Percentiles rank a stretch among this genome's conserved stretches.
phyloP scores from a whole-genome alignment of 176 grass and related monocot species.

The Oryza australiensis region DNA sequence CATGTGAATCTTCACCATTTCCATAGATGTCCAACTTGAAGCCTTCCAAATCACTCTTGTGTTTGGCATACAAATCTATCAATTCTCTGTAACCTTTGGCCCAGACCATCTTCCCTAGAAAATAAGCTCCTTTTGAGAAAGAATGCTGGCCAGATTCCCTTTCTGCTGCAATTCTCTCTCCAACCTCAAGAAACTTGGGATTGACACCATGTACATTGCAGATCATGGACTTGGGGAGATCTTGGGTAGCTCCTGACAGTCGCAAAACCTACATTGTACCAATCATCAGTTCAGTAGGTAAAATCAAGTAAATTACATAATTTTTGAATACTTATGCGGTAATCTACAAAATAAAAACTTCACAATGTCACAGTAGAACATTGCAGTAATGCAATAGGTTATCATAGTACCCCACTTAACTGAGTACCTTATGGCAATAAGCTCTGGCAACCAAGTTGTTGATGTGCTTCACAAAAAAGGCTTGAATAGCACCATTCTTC shows the following conservation, averaged over 20 bases:
- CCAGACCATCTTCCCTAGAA: slow-evolving; percentile 99
- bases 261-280: slow-evolving; percentile 61
- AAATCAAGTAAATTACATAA: neutral
- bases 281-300: slow-evolving; percentile 9
- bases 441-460: slow-evolving; percentile 81
- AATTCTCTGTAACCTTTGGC: slow-evolving; percentile 92
- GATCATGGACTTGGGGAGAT: slow-evolving; percentile 87
- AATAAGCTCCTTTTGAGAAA: slow-evolving; percentile 94
- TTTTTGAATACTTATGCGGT: neutral
- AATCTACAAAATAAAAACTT: neutral
- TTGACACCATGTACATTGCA: slow-evolving; percentile 96
- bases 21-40: slow-evolving; percentile 89
- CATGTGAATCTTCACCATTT: slow-evolving; percentile 82
- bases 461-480: slow-evolving; percentile 93
- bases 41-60: slow-evolving; percentile 74
- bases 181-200: slow-evolving; percentile 82
- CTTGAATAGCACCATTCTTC: slow-evolving; percentile 85
- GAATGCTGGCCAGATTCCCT: slow-evolving; percentile 47
- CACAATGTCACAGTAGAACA: neutral
- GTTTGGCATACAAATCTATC: slow-evolving; percentile 73
- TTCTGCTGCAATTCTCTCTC: slow-evolving; percentile 69
- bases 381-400: neutral
- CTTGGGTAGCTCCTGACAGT: slow-evolving; percentile 86
- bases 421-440: slow-evolving; percentile 79
- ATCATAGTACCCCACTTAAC: neutral